These are phyloP conservation scores for Lophiotrema nucula DNA, from an alignment of 495 filamentous ascomycete genomes.

Conservation along the genomic window DNA sequence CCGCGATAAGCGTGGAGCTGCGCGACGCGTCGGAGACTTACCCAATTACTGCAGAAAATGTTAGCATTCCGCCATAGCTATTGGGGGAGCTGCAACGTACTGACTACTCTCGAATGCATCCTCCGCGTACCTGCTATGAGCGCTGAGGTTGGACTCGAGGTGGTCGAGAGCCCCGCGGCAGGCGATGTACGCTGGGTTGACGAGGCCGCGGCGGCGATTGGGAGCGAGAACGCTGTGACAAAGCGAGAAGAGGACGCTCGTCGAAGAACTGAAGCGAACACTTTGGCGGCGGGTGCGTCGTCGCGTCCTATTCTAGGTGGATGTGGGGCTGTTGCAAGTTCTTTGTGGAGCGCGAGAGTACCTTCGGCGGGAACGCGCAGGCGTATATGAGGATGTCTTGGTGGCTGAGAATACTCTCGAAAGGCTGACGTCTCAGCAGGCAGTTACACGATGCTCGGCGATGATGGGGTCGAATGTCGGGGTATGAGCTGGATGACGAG, in stretches of 20 bases:
- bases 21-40: constrained; percentile 24
- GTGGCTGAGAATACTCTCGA: constrained; percentile 12
- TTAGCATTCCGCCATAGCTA: constrained; percentile 15
- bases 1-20: background rate
- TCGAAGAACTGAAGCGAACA: constrained; percentile 81
- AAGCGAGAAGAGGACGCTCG: constrained; percentile 59
- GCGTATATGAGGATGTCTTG: background rate
- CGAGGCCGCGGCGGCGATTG: constrained; percentile 64
- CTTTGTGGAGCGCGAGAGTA: background rate
- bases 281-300: constrained; percentile 53
- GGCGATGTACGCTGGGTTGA: constrained; percentile 54
- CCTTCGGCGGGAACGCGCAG: background rate
- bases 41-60: constrained; percentile 37
- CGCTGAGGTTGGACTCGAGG: constrained; percentile 38
- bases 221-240: constrained; percentile 58
- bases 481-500: constrained; percentile 12
- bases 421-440: background rate
- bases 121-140: constrained; percentile 29
- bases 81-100: constrained; percentile 24
- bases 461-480: constrained; percentile 16
- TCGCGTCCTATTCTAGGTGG: constrained; percentile 6
- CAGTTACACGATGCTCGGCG: constrained; percentile 1
- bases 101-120: constrained; percentile 47
- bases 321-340: background rate
- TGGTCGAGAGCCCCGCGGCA: constrained; percentile 37